phyloP scores from a whole-genome alignment of 148 eudicot genomes.

The Spergularia marina region DNA sequence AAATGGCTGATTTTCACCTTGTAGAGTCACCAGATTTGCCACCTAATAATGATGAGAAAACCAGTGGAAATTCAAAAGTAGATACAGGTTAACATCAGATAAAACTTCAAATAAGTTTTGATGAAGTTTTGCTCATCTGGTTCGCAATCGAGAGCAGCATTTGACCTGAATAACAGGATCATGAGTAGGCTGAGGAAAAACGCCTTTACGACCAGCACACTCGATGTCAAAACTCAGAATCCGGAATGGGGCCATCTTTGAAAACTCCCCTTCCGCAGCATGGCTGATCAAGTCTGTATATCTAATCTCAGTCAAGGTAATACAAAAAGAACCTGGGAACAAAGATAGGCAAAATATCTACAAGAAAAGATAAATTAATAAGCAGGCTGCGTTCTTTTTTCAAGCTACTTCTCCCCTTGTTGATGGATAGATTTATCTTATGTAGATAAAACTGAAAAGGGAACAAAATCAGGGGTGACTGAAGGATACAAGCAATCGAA shows the following conservation, averaged over 20 bases:
- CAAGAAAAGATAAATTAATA: not conserved
- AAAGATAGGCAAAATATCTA: not conserved
- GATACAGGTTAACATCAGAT: not conserved
- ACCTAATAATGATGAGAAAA: constrained; percentile 43
- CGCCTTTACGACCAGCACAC: constrained; percentile 99
- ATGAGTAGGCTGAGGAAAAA: constrained; percentile 84
- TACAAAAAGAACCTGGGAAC: not conserved
- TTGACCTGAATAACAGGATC: constrained; percentile 97
- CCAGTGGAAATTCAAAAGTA: constrained; percentile 16
- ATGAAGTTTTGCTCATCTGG: not conserved
- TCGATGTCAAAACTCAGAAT: constrained; percentile 97
- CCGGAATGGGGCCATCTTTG: constrained; percentile 98
- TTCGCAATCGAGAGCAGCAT: constrained; percentile 6
- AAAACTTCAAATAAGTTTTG: constrained; percentile 4
- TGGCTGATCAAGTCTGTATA: constrained; percentile 84
- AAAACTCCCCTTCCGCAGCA: constrained; percentile 87
- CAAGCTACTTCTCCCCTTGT: not conserved
- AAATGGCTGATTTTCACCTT: constrained; percentile 90
- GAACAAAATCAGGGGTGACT: not conserved
- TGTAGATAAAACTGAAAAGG: constrained; percentile 5
- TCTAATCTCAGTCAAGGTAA: constrained; percentile 46
- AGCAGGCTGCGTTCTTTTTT: not conserved
- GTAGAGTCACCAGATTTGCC: constrained; percentile 87
- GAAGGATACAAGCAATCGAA: constrained; percentile 95
- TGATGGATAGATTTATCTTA: not conserved